Evolutionary conservation across 2,329 filamentous ascomycete species (phyloP).

Genomic region (Verticillium isaacii): DNA sequence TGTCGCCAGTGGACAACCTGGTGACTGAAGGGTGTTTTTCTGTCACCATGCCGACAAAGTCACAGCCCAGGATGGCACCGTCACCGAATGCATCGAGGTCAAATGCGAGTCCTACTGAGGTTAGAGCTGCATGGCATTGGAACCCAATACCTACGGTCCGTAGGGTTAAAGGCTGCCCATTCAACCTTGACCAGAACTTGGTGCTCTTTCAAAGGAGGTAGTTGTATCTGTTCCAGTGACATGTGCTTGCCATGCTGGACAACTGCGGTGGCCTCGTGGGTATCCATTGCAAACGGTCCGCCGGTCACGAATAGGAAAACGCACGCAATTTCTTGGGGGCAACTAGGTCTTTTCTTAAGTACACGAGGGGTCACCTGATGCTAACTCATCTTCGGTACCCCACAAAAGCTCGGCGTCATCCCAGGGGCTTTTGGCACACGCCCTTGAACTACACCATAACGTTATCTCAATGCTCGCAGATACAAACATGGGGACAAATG

Average conservation of each 20-base stretch:
- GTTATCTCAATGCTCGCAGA: neutral
- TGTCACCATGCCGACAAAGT: neutral
- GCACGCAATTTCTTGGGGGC: too few relatives aligned
- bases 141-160: neutral
- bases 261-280: neutral
- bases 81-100: neutral
- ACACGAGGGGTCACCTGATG: neutral
- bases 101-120: neutral
- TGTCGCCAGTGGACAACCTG: neutral
- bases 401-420: neutral
- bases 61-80: slow-evolving; percentile 1
- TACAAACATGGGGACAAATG: neutral
- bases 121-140: neutral
- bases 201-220: neutral
- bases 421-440: neutral
- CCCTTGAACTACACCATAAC: neutral
- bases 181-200: neutral
- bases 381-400: neutral
- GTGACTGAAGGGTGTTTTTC: neutral
- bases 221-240: neutral
- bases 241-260: neutral
- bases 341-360: neutral
- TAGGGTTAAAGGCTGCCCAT: neutral
- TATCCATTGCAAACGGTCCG: neutral
- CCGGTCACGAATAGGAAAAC: neutral